Percentiles rank a stretch among this genome's conserved stretches.
These are phyloP conservation scores for Hyphopichia burtonii DNA, from an alignment of 1,139 yeast species.

Conservation along the genomic window DNA sequence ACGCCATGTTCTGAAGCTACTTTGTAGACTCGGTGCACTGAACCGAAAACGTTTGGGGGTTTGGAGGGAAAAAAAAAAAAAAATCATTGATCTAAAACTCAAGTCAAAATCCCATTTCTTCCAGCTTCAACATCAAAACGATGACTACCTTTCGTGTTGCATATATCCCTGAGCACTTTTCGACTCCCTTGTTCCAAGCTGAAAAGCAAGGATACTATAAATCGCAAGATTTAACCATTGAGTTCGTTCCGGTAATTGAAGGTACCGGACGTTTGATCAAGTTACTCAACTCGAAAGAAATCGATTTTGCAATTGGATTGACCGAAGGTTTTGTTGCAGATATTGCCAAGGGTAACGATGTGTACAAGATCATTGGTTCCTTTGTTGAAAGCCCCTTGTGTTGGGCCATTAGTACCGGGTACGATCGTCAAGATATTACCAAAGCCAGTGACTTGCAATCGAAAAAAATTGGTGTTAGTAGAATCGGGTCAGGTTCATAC, in stretches of 20 bases:
- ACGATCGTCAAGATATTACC: constrained; percentile 51
- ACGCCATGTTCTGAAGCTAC: too few relatives aligned
- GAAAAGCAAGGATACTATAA: constrained; percentile 55
- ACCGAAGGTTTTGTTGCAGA: constrained; percentile 92
- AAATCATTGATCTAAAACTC: background rate
- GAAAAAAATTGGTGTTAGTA: constrained; percentile 71
- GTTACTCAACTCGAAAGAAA: constrained; percentile 59
- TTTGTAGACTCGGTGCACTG: too few relatives aligned
- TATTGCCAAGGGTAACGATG: constrained; percentile 62
- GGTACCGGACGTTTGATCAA: constrained; percentile 89
- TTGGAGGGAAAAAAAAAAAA: background rate
- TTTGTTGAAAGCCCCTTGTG: constrained; percentile 84
- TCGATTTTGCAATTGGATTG: constrained; percentile 81
- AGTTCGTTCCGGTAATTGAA: constrained; percentile 73
- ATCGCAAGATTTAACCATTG: constrained; percentile 47
- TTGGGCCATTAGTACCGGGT: constrained; percentile 89
- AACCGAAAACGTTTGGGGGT: too few relatives aligned
- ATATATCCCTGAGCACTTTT: constrained; percentile 87
- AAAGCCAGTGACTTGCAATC: constrained; percentile 56
- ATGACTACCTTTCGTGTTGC: constrained; percentile 52
- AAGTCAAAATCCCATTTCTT: too few relatives aligned
- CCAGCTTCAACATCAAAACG: too few relatives aligned
- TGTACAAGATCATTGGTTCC: constrained; percentile 71
- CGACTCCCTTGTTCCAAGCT: constrained; percentile 82
- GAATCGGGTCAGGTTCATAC: constrained; percentile 89